Percentiles rank a stretch among this genome's conserved stretches.
Conservation (phyloP, 257 asterid species). For the Henckelia pumila region DNA sequence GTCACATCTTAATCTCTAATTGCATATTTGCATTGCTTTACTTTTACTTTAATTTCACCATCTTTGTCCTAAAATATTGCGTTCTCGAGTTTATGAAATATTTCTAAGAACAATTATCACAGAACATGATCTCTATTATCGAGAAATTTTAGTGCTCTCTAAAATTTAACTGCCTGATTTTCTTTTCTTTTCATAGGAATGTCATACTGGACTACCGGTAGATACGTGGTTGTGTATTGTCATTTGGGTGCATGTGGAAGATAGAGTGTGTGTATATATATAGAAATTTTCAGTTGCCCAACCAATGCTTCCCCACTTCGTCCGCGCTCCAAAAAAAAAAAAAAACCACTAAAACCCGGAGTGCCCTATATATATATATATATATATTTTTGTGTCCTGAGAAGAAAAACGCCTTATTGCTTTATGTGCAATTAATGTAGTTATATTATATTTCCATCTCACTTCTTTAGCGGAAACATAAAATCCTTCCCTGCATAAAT, state of each 20-base stretch:
- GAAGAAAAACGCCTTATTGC: neutral
- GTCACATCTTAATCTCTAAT: too few species aligned
- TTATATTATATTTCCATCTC: neutral
- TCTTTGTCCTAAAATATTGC: neutral
- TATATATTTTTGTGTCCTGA: neutral
- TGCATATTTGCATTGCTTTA: too few species aligned
- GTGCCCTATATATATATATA: too few species aligned
- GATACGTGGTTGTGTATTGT: neutral
- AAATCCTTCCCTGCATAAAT: neutral
- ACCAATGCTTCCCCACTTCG: too few species aligned
- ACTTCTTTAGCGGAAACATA: slow-evolving; percentile 9
- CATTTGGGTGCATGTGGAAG: neutral
- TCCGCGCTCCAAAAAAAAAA: too few species aligned
- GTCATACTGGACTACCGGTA: neutral
- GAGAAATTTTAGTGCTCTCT: neutral
- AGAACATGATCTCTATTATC: too few species aligned
- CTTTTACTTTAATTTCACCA: too few species aligned
- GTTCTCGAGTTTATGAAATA: neutral
- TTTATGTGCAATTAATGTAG: neutral
- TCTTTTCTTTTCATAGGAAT: neutral
- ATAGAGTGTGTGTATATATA: too few species aligned
- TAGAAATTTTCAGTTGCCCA: too few species aligned
- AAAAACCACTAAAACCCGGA: too few species aligned
- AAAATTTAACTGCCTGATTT: neutral
- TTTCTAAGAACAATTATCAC: too few species aligned